Evolutionary conservation across 2,329 filamentous ascomycete genomes (phyloP).

Genomic region (Pestalotiopsis sp.): DNA sequence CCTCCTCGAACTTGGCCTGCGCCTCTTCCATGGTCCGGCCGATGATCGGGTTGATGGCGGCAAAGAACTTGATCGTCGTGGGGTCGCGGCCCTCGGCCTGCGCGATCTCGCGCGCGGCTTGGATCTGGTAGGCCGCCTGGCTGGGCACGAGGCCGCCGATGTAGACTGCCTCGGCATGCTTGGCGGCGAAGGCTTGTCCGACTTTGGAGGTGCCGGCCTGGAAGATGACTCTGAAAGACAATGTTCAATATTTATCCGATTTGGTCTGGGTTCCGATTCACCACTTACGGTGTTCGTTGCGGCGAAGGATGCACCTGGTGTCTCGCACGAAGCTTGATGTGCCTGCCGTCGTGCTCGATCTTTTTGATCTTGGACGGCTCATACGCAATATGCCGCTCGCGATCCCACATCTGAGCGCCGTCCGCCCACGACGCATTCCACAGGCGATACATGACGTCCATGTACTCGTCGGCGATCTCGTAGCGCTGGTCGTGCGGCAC

Average conservation of each 20-base stretch:
- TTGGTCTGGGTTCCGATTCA: neutral
- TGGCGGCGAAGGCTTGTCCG: constrained; percentile 62
- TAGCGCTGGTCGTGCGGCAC: constrained; percentile 53
- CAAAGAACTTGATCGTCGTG: constrained; percentile 5
- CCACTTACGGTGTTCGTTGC: constrained; percentile 56
- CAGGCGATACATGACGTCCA: constrained; percentile 47
- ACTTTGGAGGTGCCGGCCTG: constrained; percentile 66
- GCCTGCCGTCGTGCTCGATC: constrained; percentile 65
- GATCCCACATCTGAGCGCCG: constrained; percentile 33
- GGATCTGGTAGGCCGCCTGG: constrained; percentile 7
- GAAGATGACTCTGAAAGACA: constrained; percentile 52
- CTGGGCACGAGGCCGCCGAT: constrained; percentile 5
- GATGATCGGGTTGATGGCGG: constrained; percentile 7
- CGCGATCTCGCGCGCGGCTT: constrained; percentile 4
- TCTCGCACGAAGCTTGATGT: constrained; percentile 60
- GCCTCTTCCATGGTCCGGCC: neutral
- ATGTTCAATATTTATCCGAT: neutral
- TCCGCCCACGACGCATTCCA: constrained; percentile 55
- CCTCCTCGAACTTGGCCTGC: neutral
- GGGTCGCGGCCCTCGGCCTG: constrained; percentile 3
- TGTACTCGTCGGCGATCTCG: constrained; percentile 48
- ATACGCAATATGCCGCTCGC: constrained; percentile 30
- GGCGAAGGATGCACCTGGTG: constrained; percentile 64
- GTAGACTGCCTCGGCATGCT: constrained; percentile 63
- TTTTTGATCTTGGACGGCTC: constrained; percentile 49